A percentile compares a stretch with the other conserved stretches of the same genome.
Evolutionary conservation across 2,329 filamentous ascomycete genomes (phyloP).

Genomic region (Bipolaris bicolor): DNA sequence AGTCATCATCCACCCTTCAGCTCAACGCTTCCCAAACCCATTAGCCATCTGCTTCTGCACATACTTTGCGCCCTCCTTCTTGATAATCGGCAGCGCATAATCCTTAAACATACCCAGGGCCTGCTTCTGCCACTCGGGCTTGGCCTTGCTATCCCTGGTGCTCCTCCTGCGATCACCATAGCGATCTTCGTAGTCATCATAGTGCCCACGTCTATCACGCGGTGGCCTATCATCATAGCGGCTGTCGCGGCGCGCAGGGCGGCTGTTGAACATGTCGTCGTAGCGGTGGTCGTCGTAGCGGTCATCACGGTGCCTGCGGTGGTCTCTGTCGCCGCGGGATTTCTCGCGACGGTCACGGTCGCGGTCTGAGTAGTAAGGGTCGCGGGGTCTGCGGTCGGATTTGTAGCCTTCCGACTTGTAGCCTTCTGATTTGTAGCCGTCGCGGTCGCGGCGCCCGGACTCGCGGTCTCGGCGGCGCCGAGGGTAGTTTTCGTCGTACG

Average conservation of each 20-base stretch:
- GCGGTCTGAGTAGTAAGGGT: constrained; percentile 6
- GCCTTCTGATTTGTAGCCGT: constrained; percentile 36
- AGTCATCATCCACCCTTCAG: background rate
- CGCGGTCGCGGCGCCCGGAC: constrained; percentile 23
- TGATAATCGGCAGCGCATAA: constrained; percentile 44
- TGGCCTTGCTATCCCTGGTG: constrained; percentile 14
- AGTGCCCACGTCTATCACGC: constrained; percentile 7
- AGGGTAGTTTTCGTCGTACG: constrained; percentile 35
- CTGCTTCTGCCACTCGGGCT: constrained; percentile 40
- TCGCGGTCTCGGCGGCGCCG: constrained; percentile 21
- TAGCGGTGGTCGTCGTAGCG: constrained; percentile 25
- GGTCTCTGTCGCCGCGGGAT: constrained; percentile 20
- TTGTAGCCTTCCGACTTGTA: constrained; percentile 31
- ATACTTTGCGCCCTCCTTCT: constrained; percentile 41
- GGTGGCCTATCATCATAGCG: constrained; percentile 18
- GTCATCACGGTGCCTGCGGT: constrained; percentile 21
- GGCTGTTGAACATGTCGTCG: constrained; percentile 29
- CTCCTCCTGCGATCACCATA: constrained; percentile 20
- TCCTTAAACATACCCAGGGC: constrained; percentile 42
- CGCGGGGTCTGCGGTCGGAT: constrained; percentile 12
- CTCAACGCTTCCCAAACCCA: constrained; percentile 25
- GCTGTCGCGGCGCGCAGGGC: constrained; percentile 20
- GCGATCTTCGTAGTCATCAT: constrained; percentile 22
- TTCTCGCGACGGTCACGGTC: constrained; percentile 26
- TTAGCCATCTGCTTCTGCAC: constrained; percentile 38